Evolutionary conservation across 148 eudicot species (phyloP), one percentile per base, ranked within the genome.

Genomic region (Camellia lanceoleosa): DNA sequence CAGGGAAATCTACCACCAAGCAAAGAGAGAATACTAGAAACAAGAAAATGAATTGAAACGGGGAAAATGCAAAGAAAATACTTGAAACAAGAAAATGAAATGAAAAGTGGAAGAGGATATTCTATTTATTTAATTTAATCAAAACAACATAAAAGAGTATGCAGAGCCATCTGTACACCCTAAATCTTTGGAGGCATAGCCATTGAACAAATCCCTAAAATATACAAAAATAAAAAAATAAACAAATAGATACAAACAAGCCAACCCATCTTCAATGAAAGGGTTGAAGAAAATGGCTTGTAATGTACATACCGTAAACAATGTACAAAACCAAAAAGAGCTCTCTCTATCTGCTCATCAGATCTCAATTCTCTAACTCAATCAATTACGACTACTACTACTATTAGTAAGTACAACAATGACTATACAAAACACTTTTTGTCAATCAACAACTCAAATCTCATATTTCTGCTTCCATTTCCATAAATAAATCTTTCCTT

Each of bases 211-310:
- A 43, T 20, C 49, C 71, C 63, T 62, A 59, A 85, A 71, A 80
- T 71, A 79, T 82, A 81, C 84, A 79, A 72, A 71, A 30, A 30
- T 30, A 30, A 30, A 30, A 30, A 30, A 30, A 30, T 30, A 30
- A 30, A 30, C 38, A 30, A 30, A 73, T 80, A 75, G 59, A 71
- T 71, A 71, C 74, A 44, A 56, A 85, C 77, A 81, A 85, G 85
- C 83, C 84, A 69, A 61, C 42, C 16, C 62, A 81, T 87, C 93
- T 90, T 90, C 93, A 90, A 88, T 90, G 92, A 49, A 85, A 70
- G 16, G 47, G 76, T 87, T 88, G 89, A 88, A 88, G 89, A 87
- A 75, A 12, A 63, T 30, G 75, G 77, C 41, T 16, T 63, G 75
- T 51, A 81, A 43, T 74, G 68, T 60, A 19, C 82, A 61, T 20